Evolutionary conservation across 352 stramenopile genomes (phyloP), one percentile per base, ranked within the genome.

Genomic region (Phytophthora fragariae): DNA sequence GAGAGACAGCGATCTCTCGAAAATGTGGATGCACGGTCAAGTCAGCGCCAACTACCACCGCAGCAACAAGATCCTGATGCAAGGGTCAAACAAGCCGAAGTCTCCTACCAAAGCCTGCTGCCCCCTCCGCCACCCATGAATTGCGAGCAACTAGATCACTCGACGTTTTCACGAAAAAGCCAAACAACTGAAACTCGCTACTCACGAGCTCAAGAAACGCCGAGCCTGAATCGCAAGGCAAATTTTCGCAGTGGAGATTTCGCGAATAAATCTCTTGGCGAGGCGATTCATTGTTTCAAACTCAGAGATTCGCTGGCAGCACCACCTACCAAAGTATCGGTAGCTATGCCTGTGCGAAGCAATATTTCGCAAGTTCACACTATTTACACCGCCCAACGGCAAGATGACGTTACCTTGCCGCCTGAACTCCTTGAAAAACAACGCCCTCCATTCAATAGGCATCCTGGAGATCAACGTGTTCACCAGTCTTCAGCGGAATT

Each of bases 201-300:
- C 14, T 33, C 44, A 21, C 37, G 35, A 37, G 21, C 29, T 11
- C 47, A 57, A 41, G 55, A 74, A 62, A 10, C 12, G 17, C 29
- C 47, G 35, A 35, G 2, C 1, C 29, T 12, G 8, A 56, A 52
- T 52, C 75, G 62, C 6, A 81, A 73, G 35, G 46, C 35, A 31
- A 66, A 65, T 37, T 54, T 84, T 53, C 83, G 87, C 1, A 83
- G 73, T 54, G 87, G 81, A 21, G 79, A 94, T n/a, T 93, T 94
- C 58, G 76, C 65, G 3, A 92, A 92, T 57, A 88, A 83, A 69
- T 88, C 81, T 14, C 75, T 92, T 14, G 72, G 82, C 6, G 83
- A 94, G 71, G 84, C 88, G 2, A 82, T 92, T 35, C 58, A 83
- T 15, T 69, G 55, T 15, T 92, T 92, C 47, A 77, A 75, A 8